Evolutionary conservation across 2,329 filamentous ascomycete genomes (phyloP), one percentile per base, ranked within the genome.

Genomic region (Claviceps pazoutovae): DNA sequence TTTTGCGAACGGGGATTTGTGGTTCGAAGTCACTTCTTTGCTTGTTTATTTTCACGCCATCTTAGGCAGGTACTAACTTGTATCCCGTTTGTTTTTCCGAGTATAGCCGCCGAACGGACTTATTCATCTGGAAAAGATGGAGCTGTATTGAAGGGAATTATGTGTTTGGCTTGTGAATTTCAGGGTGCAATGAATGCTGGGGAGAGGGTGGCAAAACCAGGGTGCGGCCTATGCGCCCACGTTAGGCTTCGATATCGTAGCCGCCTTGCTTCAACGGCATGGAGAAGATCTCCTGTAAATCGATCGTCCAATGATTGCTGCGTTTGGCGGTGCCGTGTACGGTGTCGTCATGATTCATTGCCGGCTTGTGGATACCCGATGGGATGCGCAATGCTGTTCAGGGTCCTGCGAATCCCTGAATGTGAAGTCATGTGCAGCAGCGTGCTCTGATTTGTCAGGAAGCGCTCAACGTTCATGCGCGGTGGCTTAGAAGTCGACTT

Each of bases 41-140:
- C 13, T 26, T 23, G 13, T 41, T 30, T 30, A 16, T 9, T n/a
- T 14, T 26, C 4, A 23, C 43, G 4, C 13, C 6, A 8, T 34
- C 17, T 42, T 37, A 11, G 30, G 30, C 30, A 34, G 30, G 30
- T 37, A 7, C 14, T 36, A 34, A 13, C 6, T 14, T 19, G 34
- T 39, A 4, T 42, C n/a, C 30, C 39, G n/a, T 19, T 16, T 38
- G 37, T 21, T 11, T 23, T n/a, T n/a, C 39, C n/a, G 21, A 30
- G 14, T 17, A 36, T 59, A 84, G 81, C 79, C 81, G 26, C 73
- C 78, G 1, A 83, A 83, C 58, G 80, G 80, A 2, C 64, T 84
- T 49, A 78, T 84, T 52, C 79, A 83, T 59, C 68, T 84, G 4
- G 78, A 82, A 60, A 74, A 71, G 55, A 68, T 73, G 64, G 69